Base-by-base conservation (phyloP, 2,329 filamentous ascomycete genomes). In the Fusarium algeriense region DNA sequence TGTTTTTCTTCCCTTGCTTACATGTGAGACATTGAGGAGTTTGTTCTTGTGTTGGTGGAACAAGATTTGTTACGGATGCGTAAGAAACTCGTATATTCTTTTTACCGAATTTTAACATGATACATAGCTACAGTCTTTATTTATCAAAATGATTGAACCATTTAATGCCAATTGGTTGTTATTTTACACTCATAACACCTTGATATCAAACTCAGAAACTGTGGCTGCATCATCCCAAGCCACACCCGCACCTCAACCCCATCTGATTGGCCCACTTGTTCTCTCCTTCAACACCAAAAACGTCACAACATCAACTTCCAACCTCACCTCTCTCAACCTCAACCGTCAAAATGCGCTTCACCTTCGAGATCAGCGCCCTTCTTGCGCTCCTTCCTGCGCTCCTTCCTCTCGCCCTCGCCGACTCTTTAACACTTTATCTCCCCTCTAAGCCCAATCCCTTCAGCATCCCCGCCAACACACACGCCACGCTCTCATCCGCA, bases 401-500 rank as follows among this genome's bases (percentile, higher is more conserved):
- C 58, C 77, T 82, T 52, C 76, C 83, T 70, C 73, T 80, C 48
- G 71, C 79, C 48, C 71, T 77, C 67, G 69, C 76, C 14, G 69
- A 71, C 76, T 74, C 79, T 32, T 78, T 86, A 6, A 84, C 83
- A 34, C 63, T 89, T 38, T 84, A 83, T 66, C 81, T 89, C 69
- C 81, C 81, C 73, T 72, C 85, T 67, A 84, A 83, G 43, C 83
- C 84, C 23, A 87, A 86, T 82, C 86, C 86, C 17, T 79, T 81
- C 78, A 79, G 85, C 52, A 88, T 91, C 57, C 91, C 90, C 26
- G 84, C 91, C 76, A 88, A 87, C 66, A 91, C 91, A 54, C 90
- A 91, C 78, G 91, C 90, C 40, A 90, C 88, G 50, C 85, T 89
- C 52, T 82, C 83, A 23, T 75, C 85, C 20, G 82, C 84, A 14